Evolutionary conservation across 345 rosid genomes (phyloP).

Genomic region (Kandelia obovata): DNA sequence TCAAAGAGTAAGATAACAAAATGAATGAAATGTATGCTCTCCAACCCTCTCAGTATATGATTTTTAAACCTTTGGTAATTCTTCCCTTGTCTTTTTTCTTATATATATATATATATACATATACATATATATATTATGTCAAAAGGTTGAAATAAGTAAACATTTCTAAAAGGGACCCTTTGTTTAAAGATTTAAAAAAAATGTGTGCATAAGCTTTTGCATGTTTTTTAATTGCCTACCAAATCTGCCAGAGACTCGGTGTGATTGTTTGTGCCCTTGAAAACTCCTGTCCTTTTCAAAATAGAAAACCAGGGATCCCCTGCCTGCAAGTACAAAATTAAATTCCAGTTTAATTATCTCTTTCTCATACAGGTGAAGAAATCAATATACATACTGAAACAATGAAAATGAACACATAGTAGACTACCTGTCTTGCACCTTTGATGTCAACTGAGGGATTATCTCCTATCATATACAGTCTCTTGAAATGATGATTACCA

Average conservation of each 20-base stretch:
- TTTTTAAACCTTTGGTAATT: no score
- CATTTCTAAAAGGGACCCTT: background rate
- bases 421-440: constrained; percentile 62
- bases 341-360: no score
- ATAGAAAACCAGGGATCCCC: constrained; percentile 89
- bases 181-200: background rate
- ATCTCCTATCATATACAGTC: constrained; percentile 80
- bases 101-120: no score
- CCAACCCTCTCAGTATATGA: no score
- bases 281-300: constrained; percentile 81
- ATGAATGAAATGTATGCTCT: no score
- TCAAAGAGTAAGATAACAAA: no score
- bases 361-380: background rate
- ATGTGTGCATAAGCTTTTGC: background rate
- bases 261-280: constrained; percentile 66
- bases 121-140: no score
- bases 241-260: constrained; percentile 59
- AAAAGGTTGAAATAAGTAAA: background rate
- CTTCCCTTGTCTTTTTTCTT: no score
- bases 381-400: background rate
- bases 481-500: constrained; percentile 41
- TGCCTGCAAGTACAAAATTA: constrained; percentile 39
- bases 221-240: constrained; percentile 31
- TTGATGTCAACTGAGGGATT: constrained; percentile 74
- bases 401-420: background rate